Conservation (phyloP, 106 monocot species). For the Platanthera guangdongensis region DNA sequence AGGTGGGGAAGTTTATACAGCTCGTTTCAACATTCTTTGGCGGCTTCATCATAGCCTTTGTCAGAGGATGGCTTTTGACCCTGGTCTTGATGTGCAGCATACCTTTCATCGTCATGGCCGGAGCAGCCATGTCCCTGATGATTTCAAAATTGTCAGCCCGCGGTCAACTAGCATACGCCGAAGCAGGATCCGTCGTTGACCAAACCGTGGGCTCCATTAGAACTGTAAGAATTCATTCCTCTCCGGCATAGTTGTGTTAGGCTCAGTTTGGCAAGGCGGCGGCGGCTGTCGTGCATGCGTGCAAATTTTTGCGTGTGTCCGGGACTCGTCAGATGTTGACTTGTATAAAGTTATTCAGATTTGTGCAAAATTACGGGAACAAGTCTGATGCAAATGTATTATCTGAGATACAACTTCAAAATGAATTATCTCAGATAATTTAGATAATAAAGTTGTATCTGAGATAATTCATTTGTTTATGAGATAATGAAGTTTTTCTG, state of each 20-base stretch:
- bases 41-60: slow-evolving; percentile 51
- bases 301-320: too few relatives aligned
- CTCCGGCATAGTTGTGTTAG: neutral
- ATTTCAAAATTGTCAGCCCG: slow-evolving; percentile 34
- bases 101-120: slow-evolving; percentile 47
- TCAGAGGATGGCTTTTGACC: slow-evolving; percentile 64
- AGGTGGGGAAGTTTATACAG: slow-evolving; percentile 72
- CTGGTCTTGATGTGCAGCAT: slow-evolving; percentile 56
- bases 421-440: too few relatives aligned
- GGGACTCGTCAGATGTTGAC: too few relatives aligned
- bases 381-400: too few relatives aligned
- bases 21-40: slow-evolving; percentile 57
- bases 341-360: too few relatives aligned
- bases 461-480: too few relatives aligned
- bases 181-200: slow-evolving; percentile 60
- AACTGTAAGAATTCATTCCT: slow-evolving; percentile 38
- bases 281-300: too few relatives aligned
- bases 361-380: too few relatives aligned
- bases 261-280: too few relatives aligned
- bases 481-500: too few relatives aligned
- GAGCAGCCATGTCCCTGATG: slow-evolving; percentile 29
- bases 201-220: slow-evolving; percentile 74
- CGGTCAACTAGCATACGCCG: slow-evolving; percentile 46
- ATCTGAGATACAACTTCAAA: too few relatives aligned
- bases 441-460: too few relatives aligned